Base-by-base conservation (phyloP, 2,329 filamentous ascomycete species). In the Nigrograna mackinnonii region DNA sequence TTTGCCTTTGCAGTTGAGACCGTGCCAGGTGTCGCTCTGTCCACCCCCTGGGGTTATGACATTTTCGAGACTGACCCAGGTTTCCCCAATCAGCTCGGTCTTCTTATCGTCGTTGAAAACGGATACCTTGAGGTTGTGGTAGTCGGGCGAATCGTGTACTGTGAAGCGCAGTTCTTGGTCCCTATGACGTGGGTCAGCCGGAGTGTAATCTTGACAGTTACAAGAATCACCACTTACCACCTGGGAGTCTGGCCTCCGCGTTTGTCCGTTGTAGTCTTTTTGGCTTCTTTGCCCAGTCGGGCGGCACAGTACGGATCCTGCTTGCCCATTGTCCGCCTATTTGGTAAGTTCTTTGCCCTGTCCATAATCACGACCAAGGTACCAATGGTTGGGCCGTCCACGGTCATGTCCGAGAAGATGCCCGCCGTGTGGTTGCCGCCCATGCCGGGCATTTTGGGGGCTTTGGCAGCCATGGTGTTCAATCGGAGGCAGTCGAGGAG, bases 21-120 rank as follows among this genome's bases (percentile, higher is more conserved):
- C 84, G 66, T 96, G 91, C 94, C 94, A 99, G 41, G 89, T 77
- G 69, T 99, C 94, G 62, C 82, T 91, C 71, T 96, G 90, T n/a
- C 94, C 91, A 36, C 94, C 94, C 35, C 94, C 91, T 2, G 84
- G 77, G 16, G 91, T 79, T 49, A 99, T 81, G 57, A 99, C 87
- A 55, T 83, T 80, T 54, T 85, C 84, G 46, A 99, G 77, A 61
- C 89, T 87, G 44, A 97, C 82, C 86, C 89, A 96, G 5, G 89
- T 85, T 70, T 99, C 94, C 52, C 94, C 94, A 58, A 99, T 96
- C 52, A 99, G 71, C 55, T 99, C 94, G 0, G 92, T 97, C 74
- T 87, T 95, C 75, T 96, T 97, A 72, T 99, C 94, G 61, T 99
- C 94, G 65, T 96, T 96, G 74, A 99, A 99, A 5, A 97, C 83